These are phyloP conservation scores for Fusarium marasasianum DNA, from an alignment of 2,329 filamentous ascomycete genomes.

Conservation along the genomic window DNA sequence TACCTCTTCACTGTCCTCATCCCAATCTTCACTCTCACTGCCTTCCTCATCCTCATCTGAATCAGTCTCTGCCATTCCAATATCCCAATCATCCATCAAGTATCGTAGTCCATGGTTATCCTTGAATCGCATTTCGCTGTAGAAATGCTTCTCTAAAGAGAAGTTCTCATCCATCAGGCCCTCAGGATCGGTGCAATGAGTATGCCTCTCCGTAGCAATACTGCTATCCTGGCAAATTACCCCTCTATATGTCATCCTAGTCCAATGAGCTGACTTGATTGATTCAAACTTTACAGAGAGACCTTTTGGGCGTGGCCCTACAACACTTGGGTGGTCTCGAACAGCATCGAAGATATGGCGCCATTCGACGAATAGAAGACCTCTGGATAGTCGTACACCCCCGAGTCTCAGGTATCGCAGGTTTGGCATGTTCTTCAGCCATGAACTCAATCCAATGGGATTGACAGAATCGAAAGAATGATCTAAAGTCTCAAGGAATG, in stretches of 20 bases:
- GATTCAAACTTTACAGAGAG: background rate
- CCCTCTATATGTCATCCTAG: background rate
- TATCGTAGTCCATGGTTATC: background rate
- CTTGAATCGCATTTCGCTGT: background rate
- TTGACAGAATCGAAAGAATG: background rate
- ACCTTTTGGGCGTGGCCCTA: background rate
- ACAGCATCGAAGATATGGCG: background rate
- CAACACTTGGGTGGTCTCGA: background rate
- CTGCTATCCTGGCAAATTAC: background rate
- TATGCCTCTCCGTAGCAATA: background rate
- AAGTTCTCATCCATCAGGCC: background rate
- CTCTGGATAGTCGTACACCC: accelerated
- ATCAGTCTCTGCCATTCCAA: background rate
- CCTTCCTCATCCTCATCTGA: background rate
- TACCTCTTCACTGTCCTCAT: background rate
- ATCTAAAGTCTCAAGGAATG: background rate
- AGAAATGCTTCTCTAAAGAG: background rate
- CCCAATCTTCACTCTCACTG: background rate
- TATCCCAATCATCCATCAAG: background rate
- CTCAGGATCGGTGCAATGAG: background rate
- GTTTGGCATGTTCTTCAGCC: background rate
- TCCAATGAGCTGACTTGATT: background rate
- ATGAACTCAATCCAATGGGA: background rate
- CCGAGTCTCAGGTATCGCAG: background rate
- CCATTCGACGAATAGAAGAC: background rate